Evolutionary conservation across 176 grass and related monocot genomes (phyloP).

Genomic region (Bonia amplexicaulis): DNA sequence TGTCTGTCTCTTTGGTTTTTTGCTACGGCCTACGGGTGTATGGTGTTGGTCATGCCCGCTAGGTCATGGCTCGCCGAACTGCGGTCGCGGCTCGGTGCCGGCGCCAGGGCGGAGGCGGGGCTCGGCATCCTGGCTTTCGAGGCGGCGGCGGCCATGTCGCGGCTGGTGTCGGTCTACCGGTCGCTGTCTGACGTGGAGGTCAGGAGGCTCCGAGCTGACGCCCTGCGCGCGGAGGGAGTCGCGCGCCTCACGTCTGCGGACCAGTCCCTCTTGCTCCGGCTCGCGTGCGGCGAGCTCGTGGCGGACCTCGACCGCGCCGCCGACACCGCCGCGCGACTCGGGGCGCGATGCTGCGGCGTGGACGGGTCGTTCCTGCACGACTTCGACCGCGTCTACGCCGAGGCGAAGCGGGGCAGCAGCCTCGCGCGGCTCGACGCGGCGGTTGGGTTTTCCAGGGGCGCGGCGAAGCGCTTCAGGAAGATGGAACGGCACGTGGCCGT

Average conservation of each 20-base stretch:
- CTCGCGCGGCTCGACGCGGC: conserved; percentile 38
- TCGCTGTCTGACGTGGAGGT: conserved; percentile 41
- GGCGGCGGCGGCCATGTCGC: conserved; percentile 64
- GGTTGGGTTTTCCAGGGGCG: conserved; percentile 39
- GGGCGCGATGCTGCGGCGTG: conserved; percentile 13
- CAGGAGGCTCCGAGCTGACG: conserved; percentile 48
- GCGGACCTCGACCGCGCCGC: conserved; percentile 61
- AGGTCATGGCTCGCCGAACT: conserved; percentile 58
- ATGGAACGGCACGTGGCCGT: conserved; percentile 57
- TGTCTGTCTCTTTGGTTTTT: not conserved
- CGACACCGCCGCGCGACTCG: conserved; percentile 40
- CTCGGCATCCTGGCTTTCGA: conserved; percentile 91
- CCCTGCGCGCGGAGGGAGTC: conserved; percentile 57
- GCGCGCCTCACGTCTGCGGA: conserved; percentile 63
- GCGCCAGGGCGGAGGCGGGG: not conserved
- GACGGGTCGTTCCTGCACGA: conserved; percentile 6
- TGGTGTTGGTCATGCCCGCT: conserved; percentile 22
- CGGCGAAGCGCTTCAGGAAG: conserved; percentile 47
- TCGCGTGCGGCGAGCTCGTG: conserved; percentile 60
- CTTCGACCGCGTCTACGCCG: conserved; percentile 52
- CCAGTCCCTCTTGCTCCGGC: conserved; percentile 56
- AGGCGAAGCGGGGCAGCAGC: conserved; percentile 45
- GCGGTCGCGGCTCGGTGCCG: conserved; percentile 29
- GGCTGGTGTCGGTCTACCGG: conserved; percentile 59
- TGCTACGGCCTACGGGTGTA: not conserved